Conservation (phyloP, 768 basidiomycete genomes). For the Boletus insuetus region DNA sequence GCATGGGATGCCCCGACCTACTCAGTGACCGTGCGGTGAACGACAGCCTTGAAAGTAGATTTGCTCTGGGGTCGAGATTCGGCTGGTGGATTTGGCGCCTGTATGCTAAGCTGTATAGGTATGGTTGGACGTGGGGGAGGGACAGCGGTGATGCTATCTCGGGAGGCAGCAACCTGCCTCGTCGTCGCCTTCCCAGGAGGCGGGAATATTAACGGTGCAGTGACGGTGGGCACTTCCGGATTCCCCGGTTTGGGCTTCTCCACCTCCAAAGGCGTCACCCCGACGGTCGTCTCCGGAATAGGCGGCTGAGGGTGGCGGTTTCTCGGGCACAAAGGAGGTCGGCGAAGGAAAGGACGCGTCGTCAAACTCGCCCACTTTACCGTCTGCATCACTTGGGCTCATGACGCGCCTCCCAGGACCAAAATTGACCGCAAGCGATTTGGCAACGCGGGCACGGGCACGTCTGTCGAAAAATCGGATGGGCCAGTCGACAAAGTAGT, state of each 20-base stretch:
- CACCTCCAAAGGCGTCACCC: not conserved
- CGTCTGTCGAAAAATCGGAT: conserved; percentile 12
- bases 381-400: conserved; percentile 12
- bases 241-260: conserved; percentile 1
- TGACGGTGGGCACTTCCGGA: not conserved
- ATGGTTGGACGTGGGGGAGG: conserved; percentile 2
- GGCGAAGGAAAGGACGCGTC: too few species aligned
- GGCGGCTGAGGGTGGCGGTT: too few species aligned
- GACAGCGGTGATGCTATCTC: not conserved
- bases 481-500: conserved; percentile 14
- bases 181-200: not conserved
- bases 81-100: conserved; percentile 7
- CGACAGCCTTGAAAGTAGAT: conserved; percentile 51
- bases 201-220: not conserved
- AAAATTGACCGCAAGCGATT: conserved; percentile 28
- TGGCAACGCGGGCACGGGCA: conserved; percentile 28
- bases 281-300: not conserved
- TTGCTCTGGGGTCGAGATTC: conserved; percentile 11
- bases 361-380: too few species aligned
- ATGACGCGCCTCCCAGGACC: conserved; percentile 19
- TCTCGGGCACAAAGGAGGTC: too few species aligned
- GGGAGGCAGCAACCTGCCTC: conserved; percentile 1
- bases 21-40: conserved; percentile 54
- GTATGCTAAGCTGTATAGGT: conserved; percentile 1
- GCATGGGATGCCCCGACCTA: not conserved